A percentile compares a stretch with the other conserved stretches of the same genome.
phyloP scores from a whole-genome alignment of 441 rosid genomes.

The Corymbia calophylla region DNA sequence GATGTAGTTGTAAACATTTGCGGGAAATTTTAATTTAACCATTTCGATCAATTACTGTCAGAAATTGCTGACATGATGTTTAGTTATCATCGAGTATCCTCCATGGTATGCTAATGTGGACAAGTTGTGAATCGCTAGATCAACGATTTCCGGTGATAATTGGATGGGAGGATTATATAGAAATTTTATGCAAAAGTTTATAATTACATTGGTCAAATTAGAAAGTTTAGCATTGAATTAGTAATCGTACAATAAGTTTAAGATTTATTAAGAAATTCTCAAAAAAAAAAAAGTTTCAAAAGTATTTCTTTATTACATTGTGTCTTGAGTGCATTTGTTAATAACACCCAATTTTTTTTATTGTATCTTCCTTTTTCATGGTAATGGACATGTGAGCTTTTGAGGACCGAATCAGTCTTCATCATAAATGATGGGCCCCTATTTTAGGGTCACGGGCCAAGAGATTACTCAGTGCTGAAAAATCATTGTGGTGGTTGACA shows the following conservation, averaged over 20 bases:
- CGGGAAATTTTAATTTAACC: neutral
- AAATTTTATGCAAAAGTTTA: neutral
- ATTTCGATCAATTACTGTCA: rapidly evolving
- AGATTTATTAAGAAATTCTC: neutral
- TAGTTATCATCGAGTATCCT: rapidly evolving
- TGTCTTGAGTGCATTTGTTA: neutral
- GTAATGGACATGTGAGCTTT: neutral
- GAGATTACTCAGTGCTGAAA: neutral
- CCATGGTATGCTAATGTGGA: rapidly evolving
- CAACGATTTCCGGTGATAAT: rapidly evolving
- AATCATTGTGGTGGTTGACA: neutral
- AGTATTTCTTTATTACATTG: neutral
- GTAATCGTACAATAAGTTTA: neutral
- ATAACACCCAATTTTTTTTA: neutral
- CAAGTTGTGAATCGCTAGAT: neutral
- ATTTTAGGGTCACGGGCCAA: neutral
- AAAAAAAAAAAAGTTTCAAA: neutral
- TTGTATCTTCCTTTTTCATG: neutral
- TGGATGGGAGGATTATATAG: rapidly evolving
- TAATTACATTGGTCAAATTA: neutral
- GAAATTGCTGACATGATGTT: no score
- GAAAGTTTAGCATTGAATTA: neutral
- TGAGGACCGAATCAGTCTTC: neutral
- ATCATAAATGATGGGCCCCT: neutral
- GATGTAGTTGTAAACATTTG: no score